Conservation (phyloP, 495 filamentous ascomycete species). For the Oidiodendron maius region DNA sequence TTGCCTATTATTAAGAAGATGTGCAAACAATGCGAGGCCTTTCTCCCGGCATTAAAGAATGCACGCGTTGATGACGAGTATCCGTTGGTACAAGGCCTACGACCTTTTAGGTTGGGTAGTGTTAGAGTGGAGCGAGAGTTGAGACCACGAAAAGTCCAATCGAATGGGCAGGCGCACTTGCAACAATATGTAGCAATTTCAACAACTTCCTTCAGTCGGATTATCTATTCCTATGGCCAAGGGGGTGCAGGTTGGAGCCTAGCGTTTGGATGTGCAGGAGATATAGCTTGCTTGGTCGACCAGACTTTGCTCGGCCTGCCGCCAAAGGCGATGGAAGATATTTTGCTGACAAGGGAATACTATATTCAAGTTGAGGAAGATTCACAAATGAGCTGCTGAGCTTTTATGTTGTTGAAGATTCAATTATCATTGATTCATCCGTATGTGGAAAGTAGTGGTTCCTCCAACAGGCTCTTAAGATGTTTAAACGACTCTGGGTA, state of each 20-base stretch:
- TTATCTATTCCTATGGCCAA: conserved; percentile 46
- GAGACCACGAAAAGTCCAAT: neutral
- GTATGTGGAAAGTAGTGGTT: no score
- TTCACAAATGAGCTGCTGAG: no score
- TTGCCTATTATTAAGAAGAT: conserved; percentile 36
- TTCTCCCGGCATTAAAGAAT: conserved; percentile 37
- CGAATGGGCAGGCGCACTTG: no score
- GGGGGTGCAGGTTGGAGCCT: conserved; percentile 43
- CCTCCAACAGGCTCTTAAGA: no score
- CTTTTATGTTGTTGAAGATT: no score
- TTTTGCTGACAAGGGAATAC: no score
- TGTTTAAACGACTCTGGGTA: no score
- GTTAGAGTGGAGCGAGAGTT: conserved; percentile 40
- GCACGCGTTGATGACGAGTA: conserved; percentile 37
- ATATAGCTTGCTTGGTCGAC: conserved; percentile 30
- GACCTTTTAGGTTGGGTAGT: conserved; percentile 34
- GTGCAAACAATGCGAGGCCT: conserved; percentile 37
- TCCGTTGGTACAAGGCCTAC: conserved; percentile 39
- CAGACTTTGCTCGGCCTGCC: conserved; percentile 24
- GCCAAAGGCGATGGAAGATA: no score
- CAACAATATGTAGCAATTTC: no score
- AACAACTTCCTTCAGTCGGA: conserved; percentile 26
- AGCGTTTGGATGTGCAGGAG: conserved; percentile 37
- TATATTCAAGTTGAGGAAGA: no score
- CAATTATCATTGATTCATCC: no score